Percentiles rank a stretch among this genome's conserved stretches.
These are phyloP conservation scores for Cystofilobasidium ferigula DNA, from an alignment of 768 basidiomycete species.

Conservation along the genomic window DNA sequence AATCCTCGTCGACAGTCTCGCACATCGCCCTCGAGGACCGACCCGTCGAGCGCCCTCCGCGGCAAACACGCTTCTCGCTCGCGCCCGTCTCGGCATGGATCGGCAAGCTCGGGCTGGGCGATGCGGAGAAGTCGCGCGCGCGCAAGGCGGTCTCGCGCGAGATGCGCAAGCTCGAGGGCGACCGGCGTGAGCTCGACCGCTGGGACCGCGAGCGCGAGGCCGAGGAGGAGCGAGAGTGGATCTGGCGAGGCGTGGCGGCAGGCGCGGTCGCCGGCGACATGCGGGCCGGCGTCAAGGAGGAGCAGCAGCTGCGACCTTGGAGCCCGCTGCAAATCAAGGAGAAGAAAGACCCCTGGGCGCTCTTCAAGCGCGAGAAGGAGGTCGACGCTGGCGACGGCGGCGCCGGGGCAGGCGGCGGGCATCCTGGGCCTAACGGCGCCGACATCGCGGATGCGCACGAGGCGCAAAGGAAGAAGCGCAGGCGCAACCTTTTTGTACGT, in stretches of 20 bases:
- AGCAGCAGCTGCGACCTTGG: background rate
- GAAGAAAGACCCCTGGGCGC: background rate
- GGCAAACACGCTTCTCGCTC: background rate
- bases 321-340: slow-evolving; percentile 13
- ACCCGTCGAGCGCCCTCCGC: too few species aligned
- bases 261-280: background rate
- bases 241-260: background rate
- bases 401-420: background rate
- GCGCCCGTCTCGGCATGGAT: slow-evolving; percentile 2
- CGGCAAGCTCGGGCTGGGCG: background rate
- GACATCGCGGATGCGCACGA: slow-evolving; percentile 3
- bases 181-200: background rate
- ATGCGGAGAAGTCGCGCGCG: background rate
- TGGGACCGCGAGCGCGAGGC: slow-evolving; percentile 6
- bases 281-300: background rate
- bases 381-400: too few species aligned
- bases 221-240: background rate
- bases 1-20: too few species aligned
- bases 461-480: background rate
- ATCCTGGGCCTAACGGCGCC: background rate
- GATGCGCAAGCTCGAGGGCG: slow-evolving; percentile 6
- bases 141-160: slow-evolving; percentile 5
- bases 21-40: too few species aligned
- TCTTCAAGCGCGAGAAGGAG: background rate
- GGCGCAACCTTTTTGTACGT: slow-evolving; percentile 6